A percentile compares a stretch with the other conserved stretches of the same genome.
phyloP scores from a whole-genome alignment of 495 filamentous ascomycete species.

The Neurospora sp. region DNA sequence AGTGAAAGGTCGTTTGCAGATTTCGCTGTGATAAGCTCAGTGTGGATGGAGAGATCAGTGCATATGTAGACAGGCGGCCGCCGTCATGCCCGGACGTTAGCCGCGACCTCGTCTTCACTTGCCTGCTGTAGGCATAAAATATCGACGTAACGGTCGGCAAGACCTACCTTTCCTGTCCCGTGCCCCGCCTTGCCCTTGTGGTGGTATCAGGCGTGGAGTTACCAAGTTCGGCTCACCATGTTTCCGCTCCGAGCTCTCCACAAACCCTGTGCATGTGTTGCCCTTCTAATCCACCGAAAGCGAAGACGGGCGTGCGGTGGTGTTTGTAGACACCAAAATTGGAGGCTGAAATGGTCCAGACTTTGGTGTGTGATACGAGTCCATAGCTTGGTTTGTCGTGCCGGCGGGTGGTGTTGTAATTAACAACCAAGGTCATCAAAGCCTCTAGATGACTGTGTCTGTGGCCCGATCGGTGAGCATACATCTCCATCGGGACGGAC shows the following conservation, averaged over 20 bases:
- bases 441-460: background rate
- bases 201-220: background rate
- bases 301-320: too few species aligned
- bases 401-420: background rate
- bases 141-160: background rate
- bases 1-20: background rate
- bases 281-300: background rate
- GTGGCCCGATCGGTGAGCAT: constrained; percentile 15
- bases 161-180: background rate
- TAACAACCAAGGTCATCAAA: background rate
- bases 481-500: constrained; percentile 16
- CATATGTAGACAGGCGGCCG: background rate
- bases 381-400: background rate
- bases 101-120: background rate
- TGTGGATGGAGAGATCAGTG: background rate
- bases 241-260: background rate
- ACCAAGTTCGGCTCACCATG: background rate
- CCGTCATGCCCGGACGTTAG: background rate
- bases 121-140: background rate
- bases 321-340: background rate
- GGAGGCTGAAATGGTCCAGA: background rate
- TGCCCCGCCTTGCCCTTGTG: background rate
- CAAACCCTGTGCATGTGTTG: background rate
- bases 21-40: background rate
- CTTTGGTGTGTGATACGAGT: background rate